Evolutionary conservation across 257 asterid species (phyloP), one percentile per base, ranked within the genome.

Genomic region (Orobanche coerulescens): DNA sequence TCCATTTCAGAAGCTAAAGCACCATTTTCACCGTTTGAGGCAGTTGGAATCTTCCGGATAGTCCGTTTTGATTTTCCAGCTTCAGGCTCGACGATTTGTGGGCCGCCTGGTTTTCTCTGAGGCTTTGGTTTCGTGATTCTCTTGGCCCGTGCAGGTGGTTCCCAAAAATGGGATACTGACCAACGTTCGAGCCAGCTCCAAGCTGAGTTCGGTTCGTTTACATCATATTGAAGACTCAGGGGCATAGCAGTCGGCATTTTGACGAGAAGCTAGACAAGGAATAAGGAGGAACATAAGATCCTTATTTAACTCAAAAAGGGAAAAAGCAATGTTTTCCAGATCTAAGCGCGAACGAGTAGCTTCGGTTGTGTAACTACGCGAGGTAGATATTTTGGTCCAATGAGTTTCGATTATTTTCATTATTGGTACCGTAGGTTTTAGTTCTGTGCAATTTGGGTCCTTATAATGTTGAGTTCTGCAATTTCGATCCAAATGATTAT

Each of bases 111-210:
- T 68, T 81, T 93, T 64, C 75, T 77, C 71, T 78, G 90, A 68
- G 79, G 63, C 84, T 81, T 91, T 24, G 75, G 28, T 49, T 70
- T 80, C 24, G 50, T 25, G 28, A 36, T 42, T 62, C 73, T 81
- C 64, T 72, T 81, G 65, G 81, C 68, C 13, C 61, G 78, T 15
- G 73, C 59, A 50, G 79, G 85, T 39, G 84, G 84, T 61, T 76
- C 92, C 96, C 96, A 89, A 53, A 84, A 83, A 66, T 67, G 85
- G 57, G 88, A 75, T 39, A 64, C 23, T 48, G 99, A 86, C 99
- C 99, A 93, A 22, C 94, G 82, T 53, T 86, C 95, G 22, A 93
- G 92, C 99, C 99, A 93, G 68, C 67, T 84, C 81, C 75, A 71
- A 57, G 92, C 86, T 62, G 96, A 81, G 74, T 93, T 89, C 0